Conservation (phyloP, 2,329 filamentous ascomycete species). For the Drechmeria coniospora region DNA sequence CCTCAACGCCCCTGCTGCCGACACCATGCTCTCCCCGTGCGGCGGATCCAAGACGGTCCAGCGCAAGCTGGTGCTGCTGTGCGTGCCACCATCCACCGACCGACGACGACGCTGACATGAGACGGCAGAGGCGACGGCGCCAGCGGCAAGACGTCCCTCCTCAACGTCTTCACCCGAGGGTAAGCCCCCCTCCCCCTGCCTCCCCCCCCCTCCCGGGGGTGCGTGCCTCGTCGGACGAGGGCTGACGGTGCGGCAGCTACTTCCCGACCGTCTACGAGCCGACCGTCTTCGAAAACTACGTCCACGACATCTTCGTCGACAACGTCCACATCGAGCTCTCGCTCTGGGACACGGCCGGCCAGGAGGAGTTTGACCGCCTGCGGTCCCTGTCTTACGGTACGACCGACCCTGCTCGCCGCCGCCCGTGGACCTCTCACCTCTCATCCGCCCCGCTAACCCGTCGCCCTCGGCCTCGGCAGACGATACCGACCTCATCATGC, state of each 20-base stretch:
- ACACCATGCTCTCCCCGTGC: conserved; percentile 26
- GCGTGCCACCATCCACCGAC: conserved; percentile 7
- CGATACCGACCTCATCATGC: conserved; percentile 96
- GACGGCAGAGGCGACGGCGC: conserved; percentile 79
- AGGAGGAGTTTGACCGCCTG: conserved; percentile 96
- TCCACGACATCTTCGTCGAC: conserved; percentile 98
- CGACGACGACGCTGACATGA: conserved; percentile 6
- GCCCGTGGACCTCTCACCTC: conserved; percentile 1
- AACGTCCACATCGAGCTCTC: conserved; percentile 93
- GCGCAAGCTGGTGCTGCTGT: conserved; percentile 93
- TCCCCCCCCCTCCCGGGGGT: too few species aligned
- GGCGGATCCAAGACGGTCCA: conserved; percentile 73
- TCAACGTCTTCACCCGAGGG: conserved; percentile 98
- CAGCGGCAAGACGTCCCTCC: conserved; percentile 87
- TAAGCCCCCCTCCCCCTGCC: conserved; percentile 27
- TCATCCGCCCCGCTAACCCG: conserved; percentile 1
- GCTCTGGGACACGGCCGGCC: conserved; percentile 94
- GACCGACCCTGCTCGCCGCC: background rate
- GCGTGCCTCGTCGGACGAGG: too few species aligned
- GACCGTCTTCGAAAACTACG: conserved; percentile 97
- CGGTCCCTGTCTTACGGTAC: conserved; percentile 84
- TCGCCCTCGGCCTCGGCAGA: too few species aligned
- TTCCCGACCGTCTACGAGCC: conserved; percentile 98
- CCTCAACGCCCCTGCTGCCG: background rate
- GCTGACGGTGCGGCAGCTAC: conserved; percentile 40